phyloP scores from a whole-genome alignment of 768 basidiomycete species.

The Xerocomellus amylosporus region DNA sequence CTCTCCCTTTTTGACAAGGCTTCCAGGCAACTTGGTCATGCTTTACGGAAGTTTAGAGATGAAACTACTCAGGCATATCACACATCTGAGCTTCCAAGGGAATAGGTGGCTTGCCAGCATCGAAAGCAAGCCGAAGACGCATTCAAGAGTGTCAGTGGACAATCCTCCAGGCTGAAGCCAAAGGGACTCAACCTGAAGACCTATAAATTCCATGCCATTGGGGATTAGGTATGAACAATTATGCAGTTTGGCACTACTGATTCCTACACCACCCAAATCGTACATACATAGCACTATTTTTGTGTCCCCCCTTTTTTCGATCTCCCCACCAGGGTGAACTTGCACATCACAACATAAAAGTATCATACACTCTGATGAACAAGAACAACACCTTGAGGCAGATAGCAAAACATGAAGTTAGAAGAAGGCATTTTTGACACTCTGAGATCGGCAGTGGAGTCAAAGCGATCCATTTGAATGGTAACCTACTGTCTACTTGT shows the following conservation, averaged over 20 bases:
- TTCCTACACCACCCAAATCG: neutral
- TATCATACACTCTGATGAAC: constrained; percentile 36
- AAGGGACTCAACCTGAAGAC: constrained; percentile 25
- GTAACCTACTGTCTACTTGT: neutral
- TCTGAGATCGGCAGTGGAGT: neutral
- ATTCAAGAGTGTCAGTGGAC: neutral
- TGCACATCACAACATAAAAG: constrained; percentile 37
- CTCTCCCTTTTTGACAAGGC: constrained; percentile 16
- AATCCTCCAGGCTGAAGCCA: neutral
- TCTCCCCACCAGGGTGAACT: constrained; percentile 34
- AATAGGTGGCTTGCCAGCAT: constrained; percentile 23
- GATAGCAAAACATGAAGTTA: constrained; percentile 25
- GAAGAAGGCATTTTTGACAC: constrained; percentile 8
- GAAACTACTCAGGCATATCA: constrained; percentile 18
- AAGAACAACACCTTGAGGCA: constrained; percentile 30
- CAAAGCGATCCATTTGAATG: no score
- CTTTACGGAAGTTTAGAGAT: constrained; percentile 22
- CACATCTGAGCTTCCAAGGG: constrained; percentile 31
- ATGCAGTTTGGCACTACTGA: constrained; percentile 1
- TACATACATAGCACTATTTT: neutral
- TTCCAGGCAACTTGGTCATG: constrained; percentile 19
- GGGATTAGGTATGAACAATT: constrained; percentile 19
- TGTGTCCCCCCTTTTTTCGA: no score
- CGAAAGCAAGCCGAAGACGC: neutral
- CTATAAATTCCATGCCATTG: constrained; percentile 33